Evolutionary conservation across 1,284 basidiomycete genomes (phyloP).

Genomic region (Blastosporella zonata): DNA sequence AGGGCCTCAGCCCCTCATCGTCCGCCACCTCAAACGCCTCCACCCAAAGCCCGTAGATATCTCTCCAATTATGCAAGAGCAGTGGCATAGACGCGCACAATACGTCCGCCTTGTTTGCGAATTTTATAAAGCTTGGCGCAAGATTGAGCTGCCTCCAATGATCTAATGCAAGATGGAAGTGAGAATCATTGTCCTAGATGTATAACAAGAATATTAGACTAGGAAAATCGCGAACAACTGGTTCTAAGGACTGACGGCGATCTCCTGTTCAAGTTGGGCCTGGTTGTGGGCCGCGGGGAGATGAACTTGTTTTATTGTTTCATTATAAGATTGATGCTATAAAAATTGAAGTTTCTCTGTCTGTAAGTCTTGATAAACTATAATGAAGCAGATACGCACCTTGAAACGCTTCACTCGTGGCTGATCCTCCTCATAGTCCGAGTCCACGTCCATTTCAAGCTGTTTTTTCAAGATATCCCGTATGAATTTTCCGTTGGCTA

Average conservation of each 20-base stretch:
- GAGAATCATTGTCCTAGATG: slow-evolving; percentile 64
- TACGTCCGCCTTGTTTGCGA: slow-evolving; percentile 57
- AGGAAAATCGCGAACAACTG: background rate
- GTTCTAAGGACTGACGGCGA: slow-evolving; percentile 42
- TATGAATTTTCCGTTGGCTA: background rate
- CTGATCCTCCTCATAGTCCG: slow-evolving; percentile 24
- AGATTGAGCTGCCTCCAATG: slow-evolving; percentile 82
- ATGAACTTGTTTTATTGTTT: slow-evolving; percentile 67
- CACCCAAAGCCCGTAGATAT: slow-evolving; percentile 64
- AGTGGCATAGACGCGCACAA: slow-evolving; percentile 78
- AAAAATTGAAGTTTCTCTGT: background rate
- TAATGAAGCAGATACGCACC: slow-evolving; percentile 23
- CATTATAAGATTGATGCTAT: slow-evolving; percentile 72
- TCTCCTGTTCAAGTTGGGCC: slow-evolving; percentile 56
- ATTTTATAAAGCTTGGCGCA: slow-evolving; percentile 70
- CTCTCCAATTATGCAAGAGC: slow-evolving; percentile 75
- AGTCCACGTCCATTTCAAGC: slow-evolving; percentile 7
- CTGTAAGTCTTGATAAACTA: background rate
- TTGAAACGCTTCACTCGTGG: slow-evolving; percentile 45
- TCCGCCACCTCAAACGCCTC: slow-evolving; percentile 52
- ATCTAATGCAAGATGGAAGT: slow-evolving; percentile 66
- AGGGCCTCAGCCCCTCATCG: slow-evolving; percentile 63
- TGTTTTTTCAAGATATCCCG: background rate
- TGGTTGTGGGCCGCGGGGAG: slow-evolving; percentile 61
- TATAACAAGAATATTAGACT: slow-evolving; percentile 9